A percentile compares a stretch with the other conserved stretches of the same genome.
Conservation (phyloP, 306 rosid genomes). For the Rosa lucieae region DNA sequence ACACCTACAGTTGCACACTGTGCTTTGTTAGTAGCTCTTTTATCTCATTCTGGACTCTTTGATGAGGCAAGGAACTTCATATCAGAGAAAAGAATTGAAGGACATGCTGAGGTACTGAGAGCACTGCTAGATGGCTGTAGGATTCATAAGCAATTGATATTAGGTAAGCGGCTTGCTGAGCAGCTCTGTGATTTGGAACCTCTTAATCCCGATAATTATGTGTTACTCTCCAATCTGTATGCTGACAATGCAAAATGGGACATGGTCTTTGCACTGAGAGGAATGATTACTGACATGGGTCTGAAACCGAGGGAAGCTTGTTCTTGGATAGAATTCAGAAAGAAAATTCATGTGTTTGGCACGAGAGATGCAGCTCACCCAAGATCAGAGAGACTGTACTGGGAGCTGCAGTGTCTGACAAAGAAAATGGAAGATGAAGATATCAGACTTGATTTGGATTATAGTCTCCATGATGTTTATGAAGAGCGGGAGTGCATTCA, state of each 20-base stretch:
- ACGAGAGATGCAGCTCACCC: slow-evolving; percentile 74
- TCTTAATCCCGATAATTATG: slow-evolving; percentile 61
- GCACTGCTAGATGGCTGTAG: slow-evolving; percentile 67
- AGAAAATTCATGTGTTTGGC: slow-evolving; percentile 69
- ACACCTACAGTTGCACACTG: slow-evolving; percentile 39
- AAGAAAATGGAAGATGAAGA: slow-evolving; percentile 54
- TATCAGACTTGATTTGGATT: slow-evolving; percentile 34
- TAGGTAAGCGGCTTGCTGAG: slow-evolving; percentile 53
- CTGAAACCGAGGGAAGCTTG: slow-evolving; percentile 56
- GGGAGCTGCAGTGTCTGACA: slow-evolving; percentile 50
- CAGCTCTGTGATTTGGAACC: slow-evolving; percentile 65
- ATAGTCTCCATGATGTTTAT: slow-evolving; percentile 58
- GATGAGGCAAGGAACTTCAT: slow-evolving; percentile 50
- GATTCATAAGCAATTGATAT: slow-evolving; percentile 34
- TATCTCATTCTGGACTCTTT: slow-evolving; percentile 44
- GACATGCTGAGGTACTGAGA: slow-evolving; percentile 41
- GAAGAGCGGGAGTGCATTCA: slow-evolving; percentile 71
- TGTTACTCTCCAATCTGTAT: slow-evolving; percentile 59
- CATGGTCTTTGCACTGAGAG: slow-evolving; percentile 38
- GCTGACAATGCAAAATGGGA: slow-evolving; percentile 46
- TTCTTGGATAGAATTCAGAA: slow-evolving; percentile 58
- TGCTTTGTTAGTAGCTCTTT: slow-evolving; percentile 53
- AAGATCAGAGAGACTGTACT: slow-evolving; percentile 49
- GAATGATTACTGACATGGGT: slow-evolving; percentile 53
- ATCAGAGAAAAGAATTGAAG: slow-evolving; percentile 36